Conservation (phyloP, 768 basidiomycete species). For the Pleurotus tuoliensis region DNA sequence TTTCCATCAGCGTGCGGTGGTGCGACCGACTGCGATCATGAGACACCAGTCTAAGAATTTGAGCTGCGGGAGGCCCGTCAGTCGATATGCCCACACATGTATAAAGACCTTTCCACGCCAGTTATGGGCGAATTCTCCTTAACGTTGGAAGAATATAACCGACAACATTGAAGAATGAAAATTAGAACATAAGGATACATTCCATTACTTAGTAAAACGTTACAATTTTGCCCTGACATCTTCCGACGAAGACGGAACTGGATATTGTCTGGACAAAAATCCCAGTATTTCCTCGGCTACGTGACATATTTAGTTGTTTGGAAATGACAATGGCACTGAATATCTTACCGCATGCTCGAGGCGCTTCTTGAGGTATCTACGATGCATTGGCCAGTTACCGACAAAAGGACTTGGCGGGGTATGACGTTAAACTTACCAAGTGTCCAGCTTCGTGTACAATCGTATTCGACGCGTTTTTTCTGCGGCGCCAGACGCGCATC, state of each 20-base stretch:
- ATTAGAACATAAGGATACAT: no score
- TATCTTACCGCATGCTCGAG: slow-evolving; percentile 1
- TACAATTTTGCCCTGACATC: neutral
- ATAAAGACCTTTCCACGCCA: no score
- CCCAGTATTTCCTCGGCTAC: neutral
- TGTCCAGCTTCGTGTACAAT: neutral
- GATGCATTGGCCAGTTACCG: neutral
- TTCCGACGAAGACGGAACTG: neutral
- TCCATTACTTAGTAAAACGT: no score
- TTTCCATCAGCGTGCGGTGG: neutral
- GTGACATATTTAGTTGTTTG: neutral
- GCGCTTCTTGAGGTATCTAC: slow-evolving; percentile 3
- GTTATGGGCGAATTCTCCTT: no score
- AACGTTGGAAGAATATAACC: no score
- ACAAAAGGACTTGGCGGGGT: no score
- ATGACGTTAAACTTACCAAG: neutral
- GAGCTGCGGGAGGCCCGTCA: no score
- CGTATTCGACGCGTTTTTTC: neutral
- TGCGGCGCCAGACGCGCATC: neutral
- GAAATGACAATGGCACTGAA: neutral
- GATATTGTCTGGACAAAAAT: neutral
- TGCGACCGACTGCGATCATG: neutral
- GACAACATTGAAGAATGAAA: no score
- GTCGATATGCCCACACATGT: no score
- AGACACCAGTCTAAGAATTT: neutral